A percentile compares a stretch with the other conserved stretches of the same genome.
phyloP scores from a whole-genome alignment of 2,329 filamentous ascomycete species.

The Sphaceloma murrayae region DNA sequence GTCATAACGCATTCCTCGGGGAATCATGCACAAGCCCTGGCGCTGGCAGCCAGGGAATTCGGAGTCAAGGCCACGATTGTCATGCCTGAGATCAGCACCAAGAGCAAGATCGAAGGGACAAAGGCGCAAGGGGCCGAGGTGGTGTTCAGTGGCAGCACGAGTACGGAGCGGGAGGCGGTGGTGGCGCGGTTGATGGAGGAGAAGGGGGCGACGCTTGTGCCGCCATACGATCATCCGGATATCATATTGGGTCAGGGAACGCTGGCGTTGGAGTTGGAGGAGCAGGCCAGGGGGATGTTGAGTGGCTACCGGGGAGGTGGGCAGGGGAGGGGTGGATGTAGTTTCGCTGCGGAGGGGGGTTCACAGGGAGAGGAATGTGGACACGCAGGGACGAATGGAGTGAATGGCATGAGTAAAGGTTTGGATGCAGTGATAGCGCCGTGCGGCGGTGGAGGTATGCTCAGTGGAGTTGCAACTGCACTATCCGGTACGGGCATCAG shows the following conservation, averaged over 20 bases:
- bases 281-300: constrained; percentile 55
- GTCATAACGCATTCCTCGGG: constrained; percentile 87
- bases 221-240: constrained; percentile 86
- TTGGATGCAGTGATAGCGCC: constrained; percentile 60
- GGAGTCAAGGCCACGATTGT: constrained; percentile 75
- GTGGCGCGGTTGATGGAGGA: constrained; percentile 57
- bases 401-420: constrained; percentile 19
- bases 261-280: constrained; percentile 68
- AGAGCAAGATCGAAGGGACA: constrained; percentile 81
- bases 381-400: constrained; percentile 17
- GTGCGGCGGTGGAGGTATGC: constrained; percentile 79
- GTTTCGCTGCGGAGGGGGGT: constrained; percentile 18
- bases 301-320: constrained; percentile 17
- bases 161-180: constrained; percentile 68
- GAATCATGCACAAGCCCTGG: constrained; percentile 88
- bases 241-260: constrained; percentile 94
- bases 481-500: constrained; percentile 59
- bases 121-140: constrained; percentile 66
- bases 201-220: constrained; percentile 70
- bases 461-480: constrained; percentile 71
- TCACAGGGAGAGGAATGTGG: neutral
- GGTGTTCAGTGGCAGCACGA: constrained; percentile 73
- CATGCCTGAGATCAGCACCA: constrained; percentile 78
- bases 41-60: constrained; percentile 68
- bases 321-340: constrained; percentile 21